Conservation (phyloP, 768 basidiomycete species). For the Lentinula sp. region DNA sequence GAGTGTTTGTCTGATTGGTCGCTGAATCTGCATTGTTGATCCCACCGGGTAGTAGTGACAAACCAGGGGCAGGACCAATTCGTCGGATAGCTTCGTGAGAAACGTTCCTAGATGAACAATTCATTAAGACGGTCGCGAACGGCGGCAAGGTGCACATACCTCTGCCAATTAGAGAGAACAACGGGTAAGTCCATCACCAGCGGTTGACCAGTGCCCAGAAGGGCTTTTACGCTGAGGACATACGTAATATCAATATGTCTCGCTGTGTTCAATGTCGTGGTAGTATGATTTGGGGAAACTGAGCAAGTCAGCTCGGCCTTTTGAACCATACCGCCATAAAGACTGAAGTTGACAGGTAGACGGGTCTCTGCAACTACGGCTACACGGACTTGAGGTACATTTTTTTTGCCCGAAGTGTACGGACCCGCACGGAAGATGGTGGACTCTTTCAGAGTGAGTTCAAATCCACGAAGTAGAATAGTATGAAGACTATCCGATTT, state of each 20-base stretch:
- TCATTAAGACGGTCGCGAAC: background rate
- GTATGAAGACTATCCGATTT: conserved; percentile 65
- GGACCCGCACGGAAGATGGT: conserved; percentile 67
- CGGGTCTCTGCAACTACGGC: conserved; percentile 63
- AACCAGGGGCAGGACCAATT: conserved; percentile 39
- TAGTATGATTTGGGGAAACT: conserved; percentile 69
- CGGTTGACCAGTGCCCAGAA: conserved; percentile 61
- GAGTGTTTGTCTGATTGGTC: conserved; percentile 2
- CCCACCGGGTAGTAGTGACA: conserved; percentile 28
- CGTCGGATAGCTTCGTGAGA: conserved; percentile 66
- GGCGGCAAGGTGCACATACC: conserved; percentile 36
- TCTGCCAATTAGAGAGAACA: conserved; percentile 82
- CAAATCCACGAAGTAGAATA: conserved; percentile 76
- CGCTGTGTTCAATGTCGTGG: conserved; percentile 76
- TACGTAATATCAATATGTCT: conserved; percentile 86
- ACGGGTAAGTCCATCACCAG: conserved; percentile 72
- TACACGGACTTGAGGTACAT: conserved; percentile 48
- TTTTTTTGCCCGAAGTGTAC: conserved; percentile 49
- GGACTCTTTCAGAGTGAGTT: conserved; percentile 73
- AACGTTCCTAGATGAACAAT: conserved; percentile 41
- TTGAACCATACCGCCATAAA: conserved; percentile 68
- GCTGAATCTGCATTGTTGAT: background rate
- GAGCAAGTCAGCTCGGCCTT: conserved; percentile 67
- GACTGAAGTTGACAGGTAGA: conserved; percentile 61
- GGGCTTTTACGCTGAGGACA: conserved; percentile 67